These are phyloP conservation scores for Penicillium sp. DNA, from an alignment of 2,329 filamentous ascomycete species.

Conservation along the genomic window DNA sequence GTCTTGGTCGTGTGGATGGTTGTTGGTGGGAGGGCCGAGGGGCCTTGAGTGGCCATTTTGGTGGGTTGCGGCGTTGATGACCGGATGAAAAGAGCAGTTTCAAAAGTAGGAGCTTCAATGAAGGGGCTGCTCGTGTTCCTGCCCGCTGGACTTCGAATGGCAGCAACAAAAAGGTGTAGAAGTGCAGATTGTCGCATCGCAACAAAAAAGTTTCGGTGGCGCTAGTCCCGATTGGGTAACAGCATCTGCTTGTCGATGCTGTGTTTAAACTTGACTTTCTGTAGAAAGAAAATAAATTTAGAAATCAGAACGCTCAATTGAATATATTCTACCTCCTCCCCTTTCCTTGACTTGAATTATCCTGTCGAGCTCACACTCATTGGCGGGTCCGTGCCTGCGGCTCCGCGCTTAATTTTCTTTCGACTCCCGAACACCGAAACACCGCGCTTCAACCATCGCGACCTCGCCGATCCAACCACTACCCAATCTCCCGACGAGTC, in stretches of 20 bases:
- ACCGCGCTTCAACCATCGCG: conserved; percentile 14
- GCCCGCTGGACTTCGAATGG: conserved; percentile 2
- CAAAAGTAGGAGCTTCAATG: neutral
- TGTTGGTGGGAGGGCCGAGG: conserved; percentile 36
- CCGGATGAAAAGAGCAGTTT: neutral
- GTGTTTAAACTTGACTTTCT: neutral
- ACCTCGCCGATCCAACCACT: conserved; percentile 7
- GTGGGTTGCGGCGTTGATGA: conserved; percentile 4
- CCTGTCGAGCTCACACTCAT: no score
- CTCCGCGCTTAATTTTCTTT: conserved; percentile 32
- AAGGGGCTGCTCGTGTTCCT: conserved; percentile 1
- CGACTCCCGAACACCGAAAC: conserved; percentile 19
- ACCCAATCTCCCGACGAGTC: conserved; percentile 1
- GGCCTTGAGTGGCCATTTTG: conserved; percentile 36
- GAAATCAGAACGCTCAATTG: no score
- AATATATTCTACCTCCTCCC: neutral
- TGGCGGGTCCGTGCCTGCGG: conserved; percentile 32
- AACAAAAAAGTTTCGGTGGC: conserved; percentile 22
- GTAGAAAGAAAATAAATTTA: neutral
- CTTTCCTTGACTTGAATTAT: neutral
- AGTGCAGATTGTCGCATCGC: conserved; percentile 9
- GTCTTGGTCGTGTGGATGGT: conserved; percentile 32
- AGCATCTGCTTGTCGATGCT: neutral
- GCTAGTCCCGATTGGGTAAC: conserved; percentile 22
- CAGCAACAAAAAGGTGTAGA: conserved; percentile 2